Evolutionary conservation across 805 yeast species (phyloP).

Genomic region (Nakazawaea wyomingensis): DNA sequence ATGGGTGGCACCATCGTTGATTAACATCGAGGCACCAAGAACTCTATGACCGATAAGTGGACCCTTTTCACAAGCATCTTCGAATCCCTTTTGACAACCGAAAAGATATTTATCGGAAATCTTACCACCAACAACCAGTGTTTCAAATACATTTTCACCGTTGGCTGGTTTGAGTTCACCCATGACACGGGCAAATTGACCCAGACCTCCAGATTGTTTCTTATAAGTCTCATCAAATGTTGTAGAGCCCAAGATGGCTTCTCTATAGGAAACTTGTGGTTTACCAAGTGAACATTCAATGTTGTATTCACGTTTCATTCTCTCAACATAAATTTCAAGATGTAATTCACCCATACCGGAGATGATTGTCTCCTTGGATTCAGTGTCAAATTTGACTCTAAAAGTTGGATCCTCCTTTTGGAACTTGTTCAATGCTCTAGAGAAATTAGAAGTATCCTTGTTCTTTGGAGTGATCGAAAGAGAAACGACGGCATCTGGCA

Average conservation of each 20-base stretch:
- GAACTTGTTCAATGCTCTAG: slow-evolving; percentile 95
- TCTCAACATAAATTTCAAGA: slow-evolving; percentile 94
- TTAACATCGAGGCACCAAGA: slow-evolving; percentile 85
- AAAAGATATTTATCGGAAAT: slow-evolving; percentile 90
- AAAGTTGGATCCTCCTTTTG: slow-evolving; percentile 99
- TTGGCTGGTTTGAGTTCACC: slow-evolving; percentile 69
- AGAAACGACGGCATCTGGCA: slow-evolving; percentile 98
- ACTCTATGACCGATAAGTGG: slow-evolving; percentile 95
- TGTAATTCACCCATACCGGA: slow-evolving; percentile 99
- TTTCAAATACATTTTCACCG: slow-evolving; percentile 66
- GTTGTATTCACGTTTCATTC: slow-evolving; percentile 96
- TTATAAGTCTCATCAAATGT: slow-evolving; percentile 92
- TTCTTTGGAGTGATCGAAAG: slow-evolving; percentile 83
- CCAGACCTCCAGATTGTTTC: slow-evolving; percentile 99
- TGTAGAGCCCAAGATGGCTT: slow-evolving; percentile 69
- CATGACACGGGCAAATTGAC: slow-evolving; percentile 96
- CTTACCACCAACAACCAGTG: slow-evolving; percentile 94
- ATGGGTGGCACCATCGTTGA: slow-evolving; percentile 96
- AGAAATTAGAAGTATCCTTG: slow-evolving; percentile 82
- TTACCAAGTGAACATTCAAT: slow-evolving; percentile 94
- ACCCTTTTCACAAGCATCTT: slow-evolving; percentile 92
- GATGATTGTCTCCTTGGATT: slow-evolving; percentile 89
- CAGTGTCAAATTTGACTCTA: slow-evolving; percentile 83
- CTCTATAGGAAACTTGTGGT: slow-evolving; percentile 98
- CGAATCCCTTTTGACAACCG: slow-evolving; percentile 95